Conservation (phyloP, 225 moss, liverwort and hornwort species). For the Sphagnum tenellum region DNA sequence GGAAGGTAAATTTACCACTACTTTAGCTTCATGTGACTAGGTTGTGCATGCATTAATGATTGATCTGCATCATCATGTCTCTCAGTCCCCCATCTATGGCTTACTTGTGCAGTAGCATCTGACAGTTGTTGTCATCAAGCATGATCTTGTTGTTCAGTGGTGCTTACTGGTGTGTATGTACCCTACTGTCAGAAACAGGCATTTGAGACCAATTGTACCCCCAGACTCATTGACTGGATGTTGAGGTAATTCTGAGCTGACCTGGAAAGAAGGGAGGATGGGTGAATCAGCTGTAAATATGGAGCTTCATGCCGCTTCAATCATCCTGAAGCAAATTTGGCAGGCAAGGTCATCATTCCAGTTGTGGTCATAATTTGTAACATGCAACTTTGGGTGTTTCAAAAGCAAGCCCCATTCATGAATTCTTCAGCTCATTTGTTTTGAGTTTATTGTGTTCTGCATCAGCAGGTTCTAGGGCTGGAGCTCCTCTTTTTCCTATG, state of each 20-base stretch:
- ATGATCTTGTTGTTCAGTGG: no score
- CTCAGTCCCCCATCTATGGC: no score
- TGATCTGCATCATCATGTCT: no score
- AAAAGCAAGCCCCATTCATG: no score
- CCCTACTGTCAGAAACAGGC: no score
- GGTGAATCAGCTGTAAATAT: conserved; percentile 75
- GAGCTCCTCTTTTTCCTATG: conserved; percentile 26
- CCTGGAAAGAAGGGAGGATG: neutral
- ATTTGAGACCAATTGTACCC: no score
- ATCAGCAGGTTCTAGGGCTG: conserved; percentile 23
- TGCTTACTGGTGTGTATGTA: no score
- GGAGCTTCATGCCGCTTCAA: conserved; percentile 76
- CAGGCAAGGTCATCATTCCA: conserved; percentile 13
- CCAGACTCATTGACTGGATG: neutral
- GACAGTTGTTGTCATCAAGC: no score
- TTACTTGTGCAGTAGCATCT: no score
- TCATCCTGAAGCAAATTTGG: conserved; percentile 66
- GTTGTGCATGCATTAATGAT: neutral
- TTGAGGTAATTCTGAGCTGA: conserved; percentile 2
- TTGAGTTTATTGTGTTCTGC: neutral
- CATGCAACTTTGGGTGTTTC: no score
- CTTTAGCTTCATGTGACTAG: neutral
- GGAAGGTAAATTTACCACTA: conserved; percentile 48
- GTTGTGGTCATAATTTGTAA: no score
- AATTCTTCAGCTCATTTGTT: no score